Evolutionary conservation across 139 green algal genomes (phyloP).

Genomic region (Coelastrella sp.): DNA sequence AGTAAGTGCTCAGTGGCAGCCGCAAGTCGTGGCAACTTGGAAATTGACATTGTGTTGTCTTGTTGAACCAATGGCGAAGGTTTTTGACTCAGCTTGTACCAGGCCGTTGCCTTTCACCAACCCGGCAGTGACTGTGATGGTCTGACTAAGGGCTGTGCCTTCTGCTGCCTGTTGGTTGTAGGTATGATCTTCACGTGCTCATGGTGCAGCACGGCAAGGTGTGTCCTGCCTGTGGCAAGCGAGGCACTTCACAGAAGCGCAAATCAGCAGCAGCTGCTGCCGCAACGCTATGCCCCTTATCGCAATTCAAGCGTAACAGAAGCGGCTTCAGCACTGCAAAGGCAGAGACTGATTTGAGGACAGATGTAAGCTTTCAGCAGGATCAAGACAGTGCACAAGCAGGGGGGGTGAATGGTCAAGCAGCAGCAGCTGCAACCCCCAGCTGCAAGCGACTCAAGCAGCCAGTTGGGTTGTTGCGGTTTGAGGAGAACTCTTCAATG

Average conservation of each 20-base stretch:
- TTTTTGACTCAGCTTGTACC: too few species aligned
- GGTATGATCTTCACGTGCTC: constrained; percentile 80
- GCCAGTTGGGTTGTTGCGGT: background rate
- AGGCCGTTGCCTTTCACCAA: too few species aligned
- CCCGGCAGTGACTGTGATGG: background rate
- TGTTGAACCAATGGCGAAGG: too few species aligned
- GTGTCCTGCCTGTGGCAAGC: constrained; percentile 60
- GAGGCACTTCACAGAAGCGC: constrained; percentile 1
- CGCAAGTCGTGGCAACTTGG: too few species aligned
- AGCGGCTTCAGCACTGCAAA: background rate
- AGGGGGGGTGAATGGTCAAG: background rate
- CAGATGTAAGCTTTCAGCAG: background rate
- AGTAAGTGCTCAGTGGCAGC: background rate
- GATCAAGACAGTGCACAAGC: background rate
- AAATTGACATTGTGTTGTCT: background rate
- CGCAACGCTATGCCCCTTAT: background rate
- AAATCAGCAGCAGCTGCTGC: background rate
- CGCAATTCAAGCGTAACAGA: background rate
- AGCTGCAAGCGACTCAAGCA: background rate
- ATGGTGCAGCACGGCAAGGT: constrained; percentile 83
- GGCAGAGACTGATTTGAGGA: background rate
- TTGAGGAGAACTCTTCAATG: too few species aligned
- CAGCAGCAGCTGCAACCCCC: constrained; percentile 14
- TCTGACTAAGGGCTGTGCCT: background rate
- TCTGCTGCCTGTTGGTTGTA: constrained; percentile 37